Evolutionary conservation across 1,284 basidiomycete genomes (phyloP).

Genomic region (Cutaneotrichosporon sp.): DNA sequence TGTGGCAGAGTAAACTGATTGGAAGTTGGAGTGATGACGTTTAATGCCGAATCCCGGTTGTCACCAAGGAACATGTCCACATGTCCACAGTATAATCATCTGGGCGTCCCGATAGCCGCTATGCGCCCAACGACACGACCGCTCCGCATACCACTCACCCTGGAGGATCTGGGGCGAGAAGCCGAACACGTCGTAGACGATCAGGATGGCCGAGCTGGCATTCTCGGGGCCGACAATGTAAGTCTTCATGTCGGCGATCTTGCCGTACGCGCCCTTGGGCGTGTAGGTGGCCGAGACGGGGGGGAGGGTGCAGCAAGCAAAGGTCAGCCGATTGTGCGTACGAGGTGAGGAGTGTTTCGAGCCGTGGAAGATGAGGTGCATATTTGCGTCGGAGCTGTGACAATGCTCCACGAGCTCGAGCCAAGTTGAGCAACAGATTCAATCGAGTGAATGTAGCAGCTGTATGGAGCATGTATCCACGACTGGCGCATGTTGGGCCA

Average conservation of each 20-base stretch:
- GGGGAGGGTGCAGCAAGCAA: conserved; percentile 56
- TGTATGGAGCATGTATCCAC: too few relatives aligned
- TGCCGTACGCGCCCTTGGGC: conserved; percentile 53
- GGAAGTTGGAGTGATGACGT: not conserved
- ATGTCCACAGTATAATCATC: not conserved
- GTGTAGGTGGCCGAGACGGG: conserved; percentile 56
- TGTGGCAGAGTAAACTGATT: not conserved
- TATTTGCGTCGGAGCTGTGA: too few relatives aligned
- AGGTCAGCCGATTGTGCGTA: not conserved
- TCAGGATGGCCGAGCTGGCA: conserved; percentile 41
- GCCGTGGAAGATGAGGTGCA: too few relatives aligned
- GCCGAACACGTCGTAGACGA: conserved; percentile 51
- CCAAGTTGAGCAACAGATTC: too few relatives aligned
- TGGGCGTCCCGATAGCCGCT: too few relatives aligned
- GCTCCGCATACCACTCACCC: conserved; percentile 36
- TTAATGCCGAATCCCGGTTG: not conserved
- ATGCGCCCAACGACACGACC: not conserved
- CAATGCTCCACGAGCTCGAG: too few relatives aligned
- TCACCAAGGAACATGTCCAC: too few relatives aligned
- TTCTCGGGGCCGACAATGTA: conserved; percentile 45
- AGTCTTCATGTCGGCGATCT: conserved; percentile 51
- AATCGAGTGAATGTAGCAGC: too few relatives aligned
- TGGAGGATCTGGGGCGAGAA: conserved; percentile 55
- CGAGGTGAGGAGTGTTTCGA: too few relatives aligned
- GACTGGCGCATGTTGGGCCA: too few relatives aligned